phyloP scores from a whole-genome alignment of 1,284 basidiomycete species.

The Pseudozyma tsukubaensis region DNA sequence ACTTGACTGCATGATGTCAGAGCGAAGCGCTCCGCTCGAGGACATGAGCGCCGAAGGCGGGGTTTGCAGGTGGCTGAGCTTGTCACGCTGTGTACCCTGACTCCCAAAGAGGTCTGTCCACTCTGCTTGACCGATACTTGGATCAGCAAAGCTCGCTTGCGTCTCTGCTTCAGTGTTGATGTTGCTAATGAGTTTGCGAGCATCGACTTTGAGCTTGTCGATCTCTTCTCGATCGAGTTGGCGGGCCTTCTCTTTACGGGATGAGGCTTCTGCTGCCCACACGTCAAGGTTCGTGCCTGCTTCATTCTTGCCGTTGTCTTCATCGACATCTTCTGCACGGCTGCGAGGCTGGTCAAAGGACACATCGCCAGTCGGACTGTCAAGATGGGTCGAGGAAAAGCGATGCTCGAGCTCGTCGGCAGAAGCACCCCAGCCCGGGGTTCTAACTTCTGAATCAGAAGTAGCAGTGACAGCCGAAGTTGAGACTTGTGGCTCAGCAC shows the following conservation, averaged over 20 bases:
- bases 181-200: constrained; percentile 33
- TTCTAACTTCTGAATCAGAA: constrained; percentile 1
- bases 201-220: constrained; percentile 38
- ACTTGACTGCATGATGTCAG: constrained; percentile 13
- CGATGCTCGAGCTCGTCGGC: constrained; percentile 2
- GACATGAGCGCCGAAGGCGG: constrained; percentile 28
- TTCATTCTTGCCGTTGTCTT: neutral
- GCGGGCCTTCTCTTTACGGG: constrained; percentile 28
- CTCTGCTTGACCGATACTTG: constrained; percentile 10
- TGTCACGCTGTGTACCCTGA: constrained; percentile 37
- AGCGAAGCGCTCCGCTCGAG: constrained; percentile 22
- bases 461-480: constrained; percentile 1
- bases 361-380: neutral
- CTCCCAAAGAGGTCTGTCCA: constrained; percentile 42
- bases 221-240: constrained; percentile 38
- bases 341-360: neutral
- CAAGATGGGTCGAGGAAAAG: constrained; percentile 7
- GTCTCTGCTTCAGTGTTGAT: constrained; percentile 24
- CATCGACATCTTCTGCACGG: neutral
- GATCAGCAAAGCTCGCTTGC: constrained; percentile 27
- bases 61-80: constrained; percentile 25
- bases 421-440: constrained; percentile 12
- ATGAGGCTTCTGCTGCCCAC: constrained; percentile 36
- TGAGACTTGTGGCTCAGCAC: neutral
- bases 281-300: constrained; percentile 18